Evolutionary conservation across 257 asterid genomes (phyloP), one percentile per base, ranked within the genome.

Genomic region (Rehmannia glutinosa): DNA sequence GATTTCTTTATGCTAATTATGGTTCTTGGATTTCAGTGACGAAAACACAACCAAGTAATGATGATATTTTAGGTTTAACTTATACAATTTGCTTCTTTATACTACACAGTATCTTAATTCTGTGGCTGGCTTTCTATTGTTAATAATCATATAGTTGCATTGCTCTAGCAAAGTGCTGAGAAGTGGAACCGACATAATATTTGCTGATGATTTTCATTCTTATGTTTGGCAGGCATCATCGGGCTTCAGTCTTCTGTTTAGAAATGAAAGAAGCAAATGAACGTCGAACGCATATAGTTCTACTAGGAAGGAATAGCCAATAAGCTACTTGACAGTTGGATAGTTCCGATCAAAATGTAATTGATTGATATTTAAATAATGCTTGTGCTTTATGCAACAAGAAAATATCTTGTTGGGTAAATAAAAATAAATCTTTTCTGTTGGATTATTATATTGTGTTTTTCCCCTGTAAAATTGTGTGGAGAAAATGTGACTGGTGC

Each of bases 211-310:
- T 20, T 12, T 55, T 63, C 39, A 15, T 62, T 49, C 47, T 25
- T 11, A 19, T 73, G 32, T 63, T 76, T 71, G 59, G 76, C 92
- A 92, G 97, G 98, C n/a, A 80, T 92, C 56, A 92, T 92, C 42
- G 98, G 98, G 68, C 89, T 92, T 64, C 97, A 81, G 57, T 89
- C 98, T 63, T 82, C 91, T 24, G 86, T 89, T 42, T 89, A 89
- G 82, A 64, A 52, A 11, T 42, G 46, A 7, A 42, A n/a, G 28
- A 13, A 19, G 10, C 7, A 20, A 27, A 42, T 42, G 32, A 35
- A 35, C 16, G 55, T 13, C 3, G n/a, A 8, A n/a, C n/a, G n/a
- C n/a, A n/a, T n/a, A n/a, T n/a, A n/a, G 21, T 42, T 60, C 54
- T 16, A 1, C 46, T n/a, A n/a, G n/a, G n/a, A n/a, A n/a, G 23